Percentiles rank a stretch among this genome's conserved stretches.
Evolutionary conservation across 2,329 filamentous ascomycete genomes (phyloP).

Genomic region (Xylaria sp.): DNA sequence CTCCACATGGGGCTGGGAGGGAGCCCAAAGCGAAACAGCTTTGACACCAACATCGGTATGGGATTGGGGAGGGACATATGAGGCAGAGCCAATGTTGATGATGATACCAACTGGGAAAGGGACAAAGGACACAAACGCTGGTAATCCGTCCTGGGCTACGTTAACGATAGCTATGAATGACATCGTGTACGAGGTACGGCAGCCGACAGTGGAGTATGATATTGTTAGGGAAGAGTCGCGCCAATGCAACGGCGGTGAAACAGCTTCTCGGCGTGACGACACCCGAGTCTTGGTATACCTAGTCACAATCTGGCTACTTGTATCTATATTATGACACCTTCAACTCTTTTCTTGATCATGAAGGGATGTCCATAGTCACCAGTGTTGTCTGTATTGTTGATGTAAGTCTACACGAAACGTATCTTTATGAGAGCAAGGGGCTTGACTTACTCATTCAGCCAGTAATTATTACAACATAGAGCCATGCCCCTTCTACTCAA

Average conservation of each 20-base stretch:
- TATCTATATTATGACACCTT: conserved; percentile 17
- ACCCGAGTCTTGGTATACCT: conserved; percentile 10
- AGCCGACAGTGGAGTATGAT: conserved; percentile 13
- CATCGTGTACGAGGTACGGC: conserved; percentile 17
- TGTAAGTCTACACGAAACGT: too few species aligned
- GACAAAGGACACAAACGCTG: conserved; percentile 3
- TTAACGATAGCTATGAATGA: conserved; percentile 11
- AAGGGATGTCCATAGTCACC: too few species aligned
- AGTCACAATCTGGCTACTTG: conserved; percentile 7
- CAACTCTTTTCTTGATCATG: background rate
- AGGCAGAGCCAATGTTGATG: conserved; percentile 6
- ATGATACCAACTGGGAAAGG: conserved; percentile 10
- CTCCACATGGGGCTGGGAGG: too few species aligned
- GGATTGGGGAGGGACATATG: conserved; percentile 11
- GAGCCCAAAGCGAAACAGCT: background rate
- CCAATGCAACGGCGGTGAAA: conserved; percentile 8
- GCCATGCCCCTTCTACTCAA: too few species aligned
- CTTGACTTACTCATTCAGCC: too few species aligned
- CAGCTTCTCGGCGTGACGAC: conserved; percentile 11
- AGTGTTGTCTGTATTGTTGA: too few species aligned
- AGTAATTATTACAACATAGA: too few species aligned
- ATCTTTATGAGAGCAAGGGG: too few species aligned
- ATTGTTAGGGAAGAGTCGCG: conserved; percentile 2
- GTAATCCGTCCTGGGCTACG: conserved; percentile 14
- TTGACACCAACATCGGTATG: conserved; percentile 17